phyloP scores from a whole-genome alignment of 1,284 basidiomycete genomes.

The Laetiporus sulphureus region DNA sequence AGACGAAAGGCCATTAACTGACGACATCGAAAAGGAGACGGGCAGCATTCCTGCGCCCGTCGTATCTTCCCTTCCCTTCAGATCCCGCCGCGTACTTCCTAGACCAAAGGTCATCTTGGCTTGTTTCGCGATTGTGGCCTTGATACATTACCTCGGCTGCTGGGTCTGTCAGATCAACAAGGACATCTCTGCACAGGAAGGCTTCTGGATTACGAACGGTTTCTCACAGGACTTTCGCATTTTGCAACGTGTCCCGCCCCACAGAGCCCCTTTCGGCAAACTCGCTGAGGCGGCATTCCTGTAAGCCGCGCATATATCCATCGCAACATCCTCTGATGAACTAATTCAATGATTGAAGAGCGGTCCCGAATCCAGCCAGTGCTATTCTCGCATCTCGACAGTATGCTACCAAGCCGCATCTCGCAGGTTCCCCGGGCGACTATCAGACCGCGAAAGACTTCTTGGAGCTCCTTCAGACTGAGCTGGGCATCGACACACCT shows the following conservation, averaged over 20 bases:
- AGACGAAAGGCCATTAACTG: constrained; percentile 1
- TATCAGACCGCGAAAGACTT: constrained; percentile 58
- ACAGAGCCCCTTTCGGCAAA: constrained; percentile 6
- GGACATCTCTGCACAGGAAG: constrained; percentile 1
- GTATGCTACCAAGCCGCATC: constrained; percentile 64
- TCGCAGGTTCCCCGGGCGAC: constrained; percentile 64
- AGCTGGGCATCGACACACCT: constrained; percentile 45
- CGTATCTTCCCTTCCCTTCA: neutral
- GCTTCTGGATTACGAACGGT: constrained; percentile 2
- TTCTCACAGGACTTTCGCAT: neutral
- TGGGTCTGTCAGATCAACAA: neutral
- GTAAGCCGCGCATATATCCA: constrained; percentile 9
- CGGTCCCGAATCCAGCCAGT: constrained; percentile 48
- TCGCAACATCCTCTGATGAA: neutral
- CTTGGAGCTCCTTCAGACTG: constrained; percentile 55
- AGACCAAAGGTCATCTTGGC: neutral
- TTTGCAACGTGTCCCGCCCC: neutral
- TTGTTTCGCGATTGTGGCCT: neutral
- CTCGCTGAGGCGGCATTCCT: constrained; percentile 14
- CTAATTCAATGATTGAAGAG: constrained; percentile 31
- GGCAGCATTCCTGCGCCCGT: constrained; percentile 2
- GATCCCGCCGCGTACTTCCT: neutral
- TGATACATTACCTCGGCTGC: constrained; percentile 1
- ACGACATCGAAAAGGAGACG: neutral
- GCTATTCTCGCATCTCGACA: constrained; percentile 50